Evolutionary conservation across 78 protist genomes (phyloP).

Genomic region (Kipferlia bialata): DNA sequence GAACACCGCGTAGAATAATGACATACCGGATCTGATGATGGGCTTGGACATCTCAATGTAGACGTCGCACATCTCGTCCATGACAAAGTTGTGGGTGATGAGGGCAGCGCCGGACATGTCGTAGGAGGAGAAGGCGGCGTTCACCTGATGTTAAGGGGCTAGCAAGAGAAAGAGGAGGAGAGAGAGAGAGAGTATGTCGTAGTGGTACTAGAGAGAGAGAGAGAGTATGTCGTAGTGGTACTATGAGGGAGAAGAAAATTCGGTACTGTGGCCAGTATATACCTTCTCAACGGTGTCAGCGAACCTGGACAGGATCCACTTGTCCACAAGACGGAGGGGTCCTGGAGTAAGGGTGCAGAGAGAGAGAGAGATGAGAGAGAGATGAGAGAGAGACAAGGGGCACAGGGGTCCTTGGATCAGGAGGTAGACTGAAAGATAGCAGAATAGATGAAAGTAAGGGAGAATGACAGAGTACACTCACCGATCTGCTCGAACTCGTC

Average conservation of each 20-base stretch:
- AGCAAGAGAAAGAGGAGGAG: too few species aligned
- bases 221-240: too few species aligned
- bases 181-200: conserved; percentile 44
- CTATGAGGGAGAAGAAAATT: conserved; percentile 51
- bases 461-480: too few species aligned
- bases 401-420: too few species aligned
- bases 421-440: too few species aligned
- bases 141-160: conserved; percentile 44
- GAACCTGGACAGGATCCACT: conserved; percentile 76
- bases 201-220: too few species aligned
- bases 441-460: too few species aligned
- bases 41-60: conserved; percentile 64
- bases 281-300: conserved; percentile 20
- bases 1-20: too few species aligned
- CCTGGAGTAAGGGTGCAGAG: background rate
- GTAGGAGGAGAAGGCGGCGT: background rate
- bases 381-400: background rate
- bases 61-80: conserved; percentile 48
- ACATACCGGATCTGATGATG: too few species aligned
- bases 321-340: conserved; percentile 30
- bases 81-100: background rate
- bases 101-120: background rate
- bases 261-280: conserved; percentile 29
- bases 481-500: too few species aligned
- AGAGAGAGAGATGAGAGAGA: background rate